Base-by-base conservation (phyloP, 2,329 filamentous ascomycete species). In the Botrytis medusae region DNA sequence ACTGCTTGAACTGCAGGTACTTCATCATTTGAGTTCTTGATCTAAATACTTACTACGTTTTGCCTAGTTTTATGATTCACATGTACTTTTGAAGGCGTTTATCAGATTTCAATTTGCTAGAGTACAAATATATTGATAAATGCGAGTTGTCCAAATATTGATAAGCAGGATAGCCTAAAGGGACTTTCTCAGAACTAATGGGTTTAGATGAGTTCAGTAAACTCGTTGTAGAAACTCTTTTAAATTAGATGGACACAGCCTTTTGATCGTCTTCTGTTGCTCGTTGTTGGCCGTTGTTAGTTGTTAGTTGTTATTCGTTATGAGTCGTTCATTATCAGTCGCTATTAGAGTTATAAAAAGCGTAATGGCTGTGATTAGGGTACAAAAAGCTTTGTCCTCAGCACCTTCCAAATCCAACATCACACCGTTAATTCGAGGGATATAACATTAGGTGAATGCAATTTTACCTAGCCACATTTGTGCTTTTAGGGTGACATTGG, bases 11-110 rank as follows among this genome's bases (percentile, higher is more conserved):
- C 4, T 22, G 40, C 34, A 67, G 20, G 46, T 60, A 29, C 22
- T 18, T 34, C 1, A 18, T 68, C 57, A 34, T 22, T 46, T 18
- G 42, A 37, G 63, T 34, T 51, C 5, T 63, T 57, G 48, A 67
- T 54, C 48, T 48, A 62, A 37, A 71, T 72, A 68, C 74, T 74
- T 75, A 74, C 73, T 9, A 4, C n/a, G 25, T 46, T 68, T 73
- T 62, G 8, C 34, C 40, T 37, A 44, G 10, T 44, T 63, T 60
- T 67, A 75, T 74, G 71, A 12, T 62, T 54, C 59, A 40, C 54
- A 42, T 75, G 64, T 34, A 29, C 18, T 37, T 48, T 72, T 12
- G 74, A 73, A 34, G 71, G 75, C 32, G 34, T 72, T 25, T 72
- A 74, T 70, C 29, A 72, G 34, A 68, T 68, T 18, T 40, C 32